Conservation (phyloP, 257 asterid species). For the Lantana camara region DNA sequence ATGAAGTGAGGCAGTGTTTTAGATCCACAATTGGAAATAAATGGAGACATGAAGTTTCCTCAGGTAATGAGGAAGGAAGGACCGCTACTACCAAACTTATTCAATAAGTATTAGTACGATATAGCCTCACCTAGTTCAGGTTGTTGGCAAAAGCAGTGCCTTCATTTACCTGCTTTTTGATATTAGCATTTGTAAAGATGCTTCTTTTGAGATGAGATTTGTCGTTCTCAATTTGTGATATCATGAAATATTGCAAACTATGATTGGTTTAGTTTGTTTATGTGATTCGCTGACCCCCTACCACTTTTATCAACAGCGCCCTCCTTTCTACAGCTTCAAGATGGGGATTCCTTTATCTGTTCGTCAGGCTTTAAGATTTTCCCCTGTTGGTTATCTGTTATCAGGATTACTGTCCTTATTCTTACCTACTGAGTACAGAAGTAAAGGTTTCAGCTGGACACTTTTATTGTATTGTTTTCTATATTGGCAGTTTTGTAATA, state of each 20-base stretch:
- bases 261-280: conserved; percentile 14
- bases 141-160: no score
- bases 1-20: no score
- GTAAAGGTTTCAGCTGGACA: conserved; percentile 45
- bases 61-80: no score
- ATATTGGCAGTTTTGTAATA: conserved; percentile 58
- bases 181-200: no score
- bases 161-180: no score
- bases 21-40: no score
- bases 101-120: no score
- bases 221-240: conserved; percentile 6
- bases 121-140: no score
- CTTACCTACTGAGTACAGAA: conserved; percentile 50
- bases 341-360: conserved; percentile 75
- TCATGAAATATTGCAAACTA: conserved; percentile 4
- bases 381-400: conserved; percentile 55
- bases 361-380: conserved; percentile 60
- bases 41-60: no score
- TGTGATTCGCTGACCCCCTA: conserved; percentile 50
- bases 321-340: conserved; percentile 92
- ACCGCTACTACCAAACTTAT: no score
- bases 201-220: no score
- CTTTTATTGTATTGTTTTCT: conserved; percentile 56
- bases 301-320: no score
- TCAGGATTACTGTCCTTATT: conserved; percentile 51